Base-by-base conservation (phyloP, 1,284 basidiomycete genomes). In the Pascua guehoae region DNA sequence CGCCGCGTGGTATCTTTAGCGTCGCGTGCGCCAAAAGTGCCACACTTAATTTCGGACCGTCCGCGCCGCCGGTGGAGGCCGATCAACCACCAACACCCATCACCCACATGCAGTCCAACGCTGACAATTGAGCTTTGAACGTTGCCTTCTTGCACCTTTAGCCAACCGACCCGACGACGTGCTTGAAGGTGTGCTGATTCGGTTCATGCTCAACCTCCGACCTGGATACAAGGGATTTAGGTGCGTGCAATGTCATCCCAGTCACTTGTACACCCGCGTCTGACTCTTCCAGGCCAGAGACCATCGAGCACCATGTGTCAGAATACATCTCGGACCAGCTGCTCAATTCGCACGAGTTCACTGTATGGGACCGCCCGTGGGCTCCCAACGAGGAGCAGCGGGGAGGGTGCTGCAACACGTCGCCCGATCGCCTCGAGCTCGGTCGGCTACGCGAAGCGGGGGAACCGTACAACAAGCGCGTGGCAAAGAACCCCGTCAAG, bases 331-430 rank as follows among this genome's bases (percentile, higher is more conserved):
- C 58, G 11, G 71, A 74, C 24, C 51, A 57, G 56, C 63, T 75
- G 15, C 52, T 63, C 17, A 59, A 61, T 32, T 67, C 68, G 16
- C 50, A 57, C 45, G 72, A 74, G 49, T 75, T 73, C 51, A 75
- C 74, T 0, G 72, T 74, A 2, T 75, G 74, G 74, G 74, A 75
- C 48, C 49, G 66, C 37, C 64, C 65, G 10, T 75, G 72, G 74
- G 62, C 69, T 12, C 66, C 69, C 8, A 66, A 73, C 56, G 74
- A 75, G 59, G 69, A 74, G 45, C 63, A 66, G 16, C 60, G 69
- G 40, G 66, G 56, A 10, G 45, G 55, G 12, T 75, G 74, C 59
- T 75, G 74, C 58, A 65, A 60, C 38, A 42, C 50, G 12, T 47
- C 61, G 17, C 51, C 50, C 2, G 56, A 70, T 32, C 60, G 72